Conservation (phyloP, 2,329 filamentous ascomycete genomes). For the Scedosporium minutisporum region DNA sequence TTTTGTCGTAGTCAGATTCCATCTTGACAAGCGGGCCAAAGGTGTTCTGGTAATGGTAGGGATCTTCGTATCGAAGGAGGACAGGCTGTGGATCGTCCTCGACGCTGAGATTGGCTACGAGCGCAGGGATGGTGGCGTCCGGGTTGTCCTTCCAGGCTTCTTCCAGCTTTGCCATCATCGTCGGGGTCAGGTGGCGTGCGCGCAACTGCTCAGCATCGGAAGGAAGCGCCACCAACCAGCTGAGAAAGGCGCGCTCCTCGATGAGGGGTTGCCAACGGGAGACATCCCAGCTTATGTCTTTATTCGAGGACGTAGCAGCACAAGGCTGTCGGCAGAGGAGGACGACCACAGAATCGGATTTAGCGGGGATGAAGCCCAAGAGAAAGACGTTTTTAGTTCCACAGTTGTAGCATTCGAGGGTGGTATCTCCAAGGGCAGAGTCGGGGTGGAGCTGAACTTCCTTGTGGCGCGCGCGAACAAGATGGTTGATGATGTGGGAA, state of each 20-base stretch:
- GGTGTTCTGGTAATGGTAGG: conserved; percentile 97
- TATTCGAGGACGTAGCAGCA: conserved; percentile 86
- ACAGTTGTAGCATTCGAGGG: conserved; percentile 97
- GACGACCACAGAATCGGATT: conserved; percentile 96
- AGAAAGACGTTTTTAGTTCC: conserved; percentile 99
- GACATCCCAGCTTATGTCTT: conserved; percentile 99
- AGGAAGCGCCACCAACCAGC: conserved; percentile 84
- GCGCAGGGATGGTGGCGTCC: conserved; percentile 74
- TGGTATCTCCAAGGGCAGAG: conserved; percentile 88
- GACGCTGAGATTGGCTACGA: conserved; percentile 72
- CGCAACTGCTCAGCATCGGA: conserved; percentile 93
- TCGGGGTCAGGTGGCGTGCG: conserved; percentile 82
- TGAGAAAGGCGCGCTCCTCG: conserved; percentile 87
- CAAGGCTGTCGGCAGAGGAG: conserved; percentile 94
- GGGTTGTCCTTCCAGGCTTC: conserved; percentile 98
- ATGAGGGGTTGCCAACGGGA: conserved; percentile 97
- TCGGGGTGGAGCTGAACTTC: conserved; percentile 94
- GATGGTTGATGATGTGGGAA: conserved; percentile 95
- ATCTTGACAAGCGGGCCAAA: conserved; percentile 98
- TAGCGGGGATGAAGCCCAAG: conserved; percentile 94
- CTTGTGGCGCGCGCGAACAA: conserved; percentile 94
- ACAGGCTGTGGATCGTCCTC: conserved; percentile 95
- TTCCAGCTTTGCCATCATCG: conserved; percentile 91
- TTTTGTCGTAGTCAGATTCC: conserved; percentile 97
- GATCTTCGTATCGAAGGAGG: conserved; percentile 87